Evolutionary conservation across 2,329 filamentous ascomycete species (phyloP).

Genomic region (Plenodomus biglobosus): DNA sequence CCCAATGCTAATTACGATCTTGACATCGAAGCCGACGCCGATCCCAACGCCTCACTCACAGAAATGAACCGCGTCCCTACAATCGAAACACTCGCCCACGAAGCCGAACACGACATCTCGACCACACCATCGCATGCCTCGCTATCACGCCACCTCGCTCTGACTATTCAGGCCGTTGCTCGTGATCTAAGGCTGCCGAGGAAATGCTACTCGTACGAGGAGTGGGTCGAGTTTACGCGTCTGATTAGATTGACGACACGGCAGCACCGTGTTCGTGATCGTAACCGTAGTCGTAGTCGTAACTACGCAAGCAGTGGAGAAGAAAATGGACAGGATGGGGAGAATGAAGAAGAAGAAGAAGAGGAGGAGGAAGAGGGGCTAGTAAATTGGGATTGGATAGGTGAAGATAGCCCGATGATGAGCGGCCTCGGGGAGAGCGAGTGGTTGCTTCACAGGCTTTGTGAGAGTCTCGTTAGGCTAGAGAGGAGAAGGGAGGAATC

Average conservation of each 20-base stretch:
- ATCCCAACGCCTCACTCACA: constrained; percentile 6
- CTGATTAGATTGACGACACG: constrained; percentile 63
- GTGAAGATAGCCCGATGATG: constrained; percentile 67
- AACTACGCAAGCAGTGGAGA: too few species aligned
- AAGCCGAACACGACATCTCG: constrained; percentile 12
- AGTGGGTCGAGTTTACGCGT: constrained; percentile 83
- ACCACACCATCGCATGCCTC: constrained; percentile 48
- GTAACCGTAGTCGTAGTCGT: too few species aligned
- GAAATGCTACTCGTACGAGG: constrained; percentile 74
- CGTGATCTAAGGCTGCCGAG: constrained; percentile 62
- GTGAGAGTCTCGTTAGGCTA: constrained; percentile 59
- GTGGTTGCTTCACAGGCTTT: constrained; percentile 67
- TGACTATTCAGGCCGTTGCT: constrained; percentile 68
- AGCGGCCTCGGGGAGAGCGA: constrained; percentile 64
- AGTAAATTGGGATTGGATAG: constrained; percentile 73
- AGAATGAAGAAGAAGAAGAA: constrained; percentile 59
- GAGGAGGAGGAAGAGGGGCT: constrained; percentile 61
- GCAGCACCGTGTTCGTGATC: constrained; percentile 12
- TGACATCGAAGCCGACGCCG: too few species aligned
- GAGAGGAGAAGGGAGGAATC: constrained; percentile 29
- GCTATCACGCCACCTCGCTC: constrained; percentile 63
- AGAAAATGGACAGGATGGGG: constrained; percentile 38
- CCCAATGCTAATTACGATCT: too few species aligned
- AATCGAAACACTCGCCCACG: constrained; percentile 11
- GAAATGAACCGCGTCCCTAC: constrained; percentile 10